phyloP scores from a whole-genome alignment of 169 alveolate species.

The Theileria parva region DNA sequence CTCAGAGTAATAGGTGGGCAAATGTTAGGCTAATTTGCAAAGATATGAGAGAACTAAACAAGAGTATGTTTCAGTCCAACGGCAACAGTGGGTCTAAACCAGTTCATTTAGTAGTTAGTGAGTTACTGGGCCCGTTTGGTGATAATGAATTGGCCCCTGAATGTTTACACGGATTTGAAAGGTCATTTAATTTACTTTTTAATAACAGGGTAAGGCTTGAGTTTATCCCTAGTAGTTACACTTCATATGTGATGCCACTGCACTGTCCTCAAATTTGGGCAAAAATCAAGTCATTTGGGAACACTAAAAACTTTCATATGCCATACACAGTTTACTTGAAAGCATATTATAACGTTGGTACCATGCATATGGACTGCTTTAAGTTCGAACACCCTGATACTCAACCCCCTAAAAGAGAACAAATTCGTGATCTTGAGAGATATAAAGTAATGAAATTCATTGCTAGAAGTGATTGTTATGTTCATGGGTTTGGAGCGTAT shows the following conservation, averaged over 20 bases:
- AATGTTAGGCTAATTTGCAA: conserved; percentile 68
- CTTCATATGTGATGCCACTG: conserved; percentile 72
- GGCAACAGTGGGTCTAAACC: conserved; percentile 5
- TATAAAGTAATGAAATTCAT: conserved; percentile 59
- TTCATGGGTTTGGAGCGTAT: conserved; percentile 78
- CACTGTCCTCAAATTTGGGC: conserved; percentile 72
- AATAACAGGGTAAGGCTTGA: conserved; percentile 24
- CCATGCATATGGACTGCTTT: conserved; percentile 49
- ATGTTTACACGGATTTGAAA: conserved; percentile 74
- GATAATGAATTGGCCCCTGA: conserved; percentile 81
- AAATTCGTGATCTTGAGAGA: conserved; percentile 57
- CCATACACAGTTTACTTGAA: conserved; percentile 59
- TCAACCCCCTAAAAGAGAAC: conserved; percentile 1
- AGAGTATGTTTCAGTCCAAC: background rate
- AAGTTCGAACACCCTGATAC: conserved; percentile 62
- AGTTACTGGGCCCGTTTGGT: conserved; percentile 77
- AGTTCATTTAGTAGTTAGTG: conserved; percentile 72
- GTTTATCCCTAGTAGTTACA: conserved; percentile 72
- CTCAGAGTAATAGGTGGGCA: conserved; percentile 63
- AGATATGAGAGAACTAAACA: conserved; percentile 71
- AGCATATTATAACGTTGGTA: conserved; percentile 54
- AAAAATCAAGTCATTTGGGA: conserved; percentile 28
- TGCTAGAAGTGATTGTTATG: conserved; percentile 55
- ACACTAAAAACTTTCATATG: conserved; percentile 32
- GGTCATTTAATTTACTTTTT: conserved; percentile 50